phyloP scores from a whole-genome alignment of 371 early-diverging fungal species.

The Mortierella sp. region DNA sequence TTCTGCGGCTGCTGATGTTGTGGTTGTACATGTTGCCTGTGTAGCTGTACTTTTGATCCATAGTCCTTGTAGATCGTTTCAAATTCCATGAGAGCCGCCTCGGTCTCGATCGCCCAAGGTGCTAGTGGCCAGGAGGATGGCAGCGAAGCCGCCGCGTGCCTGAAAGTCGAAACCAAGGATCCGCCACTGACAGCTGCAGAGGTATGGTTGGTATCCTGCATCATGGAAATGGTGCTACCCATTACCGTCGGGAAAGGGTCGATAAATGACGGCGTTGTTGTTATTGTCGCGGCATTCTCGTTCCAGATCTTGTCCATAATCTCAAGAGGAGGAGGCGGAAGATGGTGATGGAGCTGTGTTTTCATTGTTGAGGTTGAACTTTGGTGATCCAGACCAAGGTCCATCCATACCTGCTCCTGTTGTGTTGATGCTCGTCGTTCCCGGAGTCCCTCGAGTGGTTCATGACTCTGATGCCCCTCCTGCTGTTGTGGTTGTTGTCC shows the following conservation, averaged over 20 bases:
- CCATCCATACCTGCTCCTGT: slow-evolving; percentile 46
- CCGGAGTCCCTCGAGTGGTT: neutral
- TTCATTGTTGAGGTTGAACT: too few relatives aligned
- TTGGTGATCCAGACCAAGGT: slow-evolving; percentile 6
- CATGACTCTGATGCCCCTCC: neutral
- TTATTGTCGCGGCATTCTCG: neutral
- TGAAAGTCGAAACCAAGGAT: slow-evolving; percentile 3
- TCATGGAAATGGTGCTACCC: neutral
- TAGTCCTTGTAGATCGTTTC: slow-evolving; percentile 17
- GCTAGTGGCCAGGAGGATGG: slow-evolving; percentile 37
- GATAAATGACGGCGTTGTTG: neutral
- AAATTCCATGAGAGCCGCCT: slow-evolving; percentile 35
- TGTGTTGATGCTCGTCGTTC: slow-evolving; percentile 27
- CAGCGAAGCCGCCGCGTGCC: slow-evolving; percentile 13
- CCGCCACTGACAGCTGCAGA: neutral
- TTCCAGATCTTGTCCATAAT: neutral
- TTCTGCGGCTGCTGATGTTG: slow-evolving; percentile 1
- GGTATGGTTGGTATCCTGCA: neutral
- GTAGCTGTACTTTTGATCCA: neutral
- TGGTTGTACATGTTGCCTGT: neutral
- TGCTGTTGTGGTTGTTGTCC: neutral
- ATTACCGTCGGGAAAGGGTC: too few relatives aligned
- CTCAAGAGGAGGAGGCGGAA: too few relatives aligned
- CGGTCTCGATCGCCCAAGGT: slow-evolving; percentile 39
- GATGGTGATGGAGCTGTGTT: too few relatives aligned